Evolutionary conservation across 2,329 filamentous ascomycete species (phyloP).

Genomic region (Metarhizium sp.): DNA sequence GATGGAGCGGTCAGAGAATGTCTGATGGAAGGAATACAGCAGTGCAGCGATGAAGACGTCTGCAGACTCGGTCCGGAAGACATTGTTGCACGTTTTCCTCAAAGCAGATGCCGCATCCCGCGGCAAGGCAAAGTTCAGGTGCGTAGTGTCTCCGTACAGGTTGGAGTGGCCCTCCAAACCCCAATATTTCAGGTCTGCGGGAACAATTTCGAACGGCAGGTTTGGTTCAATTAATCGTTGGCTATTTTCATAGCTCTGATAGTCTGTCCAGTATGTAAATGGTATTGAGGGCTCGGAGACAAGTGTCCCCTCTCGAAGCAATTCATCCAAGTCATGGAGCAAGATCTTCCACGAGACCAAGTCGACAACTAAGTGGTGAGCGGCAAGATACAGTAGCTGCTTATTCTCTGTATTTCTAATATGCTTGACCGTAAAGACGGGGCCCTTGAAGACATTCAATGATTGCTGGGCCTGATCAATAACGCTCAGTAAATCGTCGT

Average conservation of each 20-base stretch:
- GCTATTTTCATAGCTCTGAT: constrained; percentile 29
- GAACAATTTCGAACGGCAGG: constrained; percentile 29
- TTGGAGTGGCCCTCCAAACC: constrained; percentile 31
- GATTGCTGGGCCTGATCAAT: constrained; percentile 31
- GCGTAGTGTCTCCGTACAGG: constrained; percentile 33
- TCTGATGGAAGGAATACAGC: constrained; percentile 44
- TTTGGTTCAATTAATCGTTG: constrained; percentile 18
- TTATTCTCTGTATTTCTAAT: constrained; percentile 34
- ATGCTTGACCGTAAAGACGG: constrained; percentile 40
- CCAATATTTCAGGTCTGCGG: constrained; percentile 38
- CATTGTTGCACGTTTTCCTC: constrained; percentile 31
- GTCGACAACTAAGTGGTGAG: constrained; percentile 44
- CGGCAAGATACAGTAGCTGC: constrained; percentile 39
- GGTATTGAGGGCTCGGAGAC: constrained; percentile 34
- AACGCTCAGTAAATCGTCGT: constrained; percentile 30
- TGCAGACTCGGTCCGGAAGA: constrained; percentile 40
- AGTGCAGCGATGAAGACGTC: constrained; percentile 46
- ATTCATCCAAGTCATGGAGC: constrained; percentile 38
- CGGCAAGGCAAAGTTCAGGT: constrained; percentile 32
- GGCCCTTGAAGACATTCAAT: constrained; percentile 40
- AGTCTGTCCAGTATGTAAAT: constrained; percentile 40
- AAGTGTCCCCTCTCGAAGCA: constrained; percentile 34
- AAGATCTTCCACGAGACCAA: constrained; percentile 41
- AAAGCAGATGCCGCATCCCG: constrained; percentile 33
- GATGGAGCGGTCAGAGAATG: constrained; percentile 39